A percentile compares a stretch with the other conserved stretches of the same genome.
These are phyloP conservation scores for Picochlorum sp. DNA, from an alignment of 139 green algal genomes.

Conservation along the genomic window DNA sequence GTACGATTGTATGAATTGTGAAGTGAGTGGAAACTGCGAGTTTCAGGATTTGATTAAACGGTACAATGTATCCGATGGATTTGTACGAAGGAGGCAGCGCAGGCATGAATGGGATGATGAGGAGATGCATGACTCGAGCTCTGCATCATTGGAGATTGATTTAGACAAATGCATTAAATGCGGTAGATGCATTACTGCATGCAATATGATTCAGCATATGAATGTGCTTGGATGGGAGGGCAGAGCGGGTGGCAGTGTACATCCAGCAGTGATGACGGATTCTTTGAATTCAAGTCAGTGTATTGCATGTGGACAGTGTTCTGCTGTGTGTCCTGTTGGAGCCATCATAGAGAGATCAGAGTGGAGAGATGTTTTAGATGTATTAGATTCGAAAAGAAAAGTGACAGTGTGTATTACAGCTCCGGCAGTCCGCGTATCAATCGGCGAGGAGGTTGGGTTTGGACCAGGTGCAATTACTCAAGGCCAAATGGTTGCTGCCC, in stretches of 20 bases:
- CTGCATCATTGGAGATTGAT: slow-evolving; percentile 31
- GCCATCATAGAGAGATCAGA: slow-evolving; percentile 31
- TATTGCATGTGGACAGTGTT: slow-evolving; percentile 43
- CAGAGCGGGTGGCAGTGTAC: slow-evolving; percentile 17
- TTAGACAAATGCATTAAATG: slow-evolving; percentile 48
- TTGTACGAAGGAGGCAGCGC: neutral
- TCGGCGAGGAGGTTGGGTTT: slow-evolving; percentile 46
- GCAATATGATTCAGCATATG: slow-evolving; percentile 31
- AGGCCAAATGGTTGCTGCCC: slow-evolving; percentile 45
- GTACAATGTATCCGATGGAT: slow-evolving; percentile 27
- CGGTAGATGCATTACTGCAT: slow-evolving; percentile 32
- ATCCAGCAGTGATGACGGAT: slow-evolving; percentile 22
- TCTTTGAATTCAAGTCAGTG: slow-evolving; percentile 18
- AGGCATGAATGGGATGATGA: slow-evolving; percentile 25
- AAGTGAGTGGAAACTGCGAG: slow-evolving; percentile 38
- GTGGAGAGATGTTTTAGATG: slow-evolving; percentile 33
- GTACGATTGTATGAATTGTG: slow-evolving; percentile 40
- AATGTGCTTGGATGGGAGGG: slow-evolving; percentile 39
- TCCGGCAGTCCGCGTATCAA: slow-evolving; percentile 50
- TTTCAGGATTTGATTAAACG: slow-evolving; percentile 39
- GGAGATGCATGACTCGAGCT: slow-evolving; percentile 9
- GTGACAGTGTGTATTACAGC: slow-evolving; percentile 45
- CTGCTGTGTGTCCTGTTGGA: slow-evolving; percentile 36
- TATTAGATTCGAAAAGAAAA: slow-evolving; percentile 36
- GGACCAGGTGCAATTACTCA: slow-evolving; percentile 29